phyloP scores from a whole-genome alignment of 2,329 filamentous ascomycete species.

The Cylindrodendrum hubeiense region DNA sequence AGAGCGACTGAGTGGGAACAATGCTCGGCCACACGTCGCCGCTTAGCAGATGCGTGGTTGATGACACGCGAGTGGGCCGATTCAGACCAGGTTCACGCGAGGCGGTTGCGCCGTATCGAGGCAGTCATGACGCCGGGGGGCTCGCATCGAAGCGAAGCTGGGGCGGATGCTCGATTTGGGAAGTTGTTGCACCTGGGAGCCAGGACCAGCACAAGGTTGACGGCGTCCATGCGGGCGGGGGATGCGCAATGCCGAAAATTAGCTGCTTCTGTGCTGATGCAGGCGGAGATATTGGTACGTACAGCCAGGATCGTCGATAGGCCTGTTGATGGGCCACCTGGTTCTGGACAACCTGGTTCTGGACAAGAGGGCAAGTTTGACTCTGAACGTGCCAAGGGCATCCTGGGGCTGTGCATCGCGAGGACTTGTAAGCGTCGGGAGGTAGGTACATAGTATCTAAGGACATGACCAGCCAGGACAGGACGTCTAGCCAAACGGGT shows the following conservation, averaged over 20 bases:
- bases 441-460: neutral
- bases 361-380: too few relatives aligned
- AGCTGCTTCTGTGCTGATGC: conserved; percentile 10
- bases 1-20: neutral
- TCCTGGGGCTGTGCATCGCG: neutral
- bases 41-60: neutral
- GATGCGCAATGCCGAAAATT: conserved; percentile 2
- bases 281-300: neutral
- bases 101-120: neutral
- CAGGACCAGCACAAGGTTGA: neutral
- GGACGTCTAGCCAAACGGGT: neutral
- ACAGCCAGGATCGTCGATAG: too few relatives aligned
- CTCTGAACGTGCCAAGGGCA: neutral
- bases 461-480: neutral
- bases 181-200: neutral
- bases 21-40: neutral
- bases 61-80: neutral
- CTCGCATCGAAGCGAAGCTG: neutral
- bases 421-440: too few relatives aligned
- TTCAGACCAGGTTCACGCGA: neutral
- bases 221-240: neutral
- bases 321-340: too few relatives aligned
- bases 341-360: too few relatives aligned
- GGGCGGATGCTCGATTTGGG: neutral
- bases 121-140: neutral